phyloP scores from a whole-genome alignment of 805 yeast species.

The Monosporozyma unispora region DNA sequence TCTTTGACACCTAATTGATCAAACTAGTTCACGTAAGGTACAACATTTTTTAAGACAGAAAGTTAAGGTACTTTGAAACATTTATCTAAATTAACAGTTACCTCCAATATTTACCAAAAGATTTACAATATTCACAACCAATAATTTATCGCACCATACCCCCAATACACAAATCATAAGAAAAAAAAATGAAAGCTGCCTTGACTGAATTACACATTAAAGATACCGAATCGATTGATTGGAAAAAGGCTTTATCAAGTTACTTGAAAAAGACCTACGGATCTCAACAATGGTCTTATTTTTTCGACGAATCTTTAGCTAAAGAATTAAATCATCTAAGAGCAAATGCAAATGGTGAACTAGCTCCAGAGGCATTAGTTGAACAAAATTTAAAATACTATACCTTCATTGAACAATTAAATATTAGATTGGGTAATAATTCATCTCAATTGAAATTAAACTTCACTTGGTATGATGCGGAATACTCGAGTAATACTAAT shows the following conservation, averaged over 20 bases:
- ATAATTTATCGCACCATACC: background rate
- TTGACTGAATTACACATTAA: constrained; percentile 19
- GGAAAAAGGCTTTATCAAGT: constrained; percentile 24
- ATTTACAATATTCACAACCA: background rate
- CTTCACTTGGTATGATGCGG: constrained; percentile 80
- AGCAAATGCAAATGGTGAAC: constrained; percentile 27
- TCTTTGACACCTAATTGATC: background rate
- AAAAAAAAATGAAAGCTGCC: constrained; percentile 18
- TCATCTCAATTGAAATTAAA: constrained; percentile 45
- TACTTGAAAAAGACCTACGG: constrained; percentile 28
- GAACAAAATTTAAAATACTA: constrained; percentile 50
- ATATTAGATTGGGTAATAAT: constrained; percentile 62
- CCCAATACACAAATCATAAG: background rate
- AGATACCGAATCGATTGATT: constrained; percentile 26
- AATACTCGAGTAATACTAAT: constrained; percentile 30
- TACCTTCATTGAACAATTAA: constrained; percentile 73
- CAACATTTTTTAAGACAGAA: too few species aligned
- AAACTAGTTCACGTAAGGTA: too few species aligned
- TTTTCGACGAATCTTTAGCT: constrained; percentile 23
- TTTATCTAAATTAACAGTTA: background rate
- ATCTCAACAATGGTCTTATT: constrained; percentile 23
- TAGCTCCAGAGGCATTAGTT: constrained; percentile 24
- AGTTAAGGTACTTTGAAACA: too few species aligned
- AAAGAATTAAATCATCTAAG: constrained; percentile 23
- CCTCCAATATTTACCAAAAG: background rate